Percentiles rank a stretch among this genome's conserved stretches.
Evolutionary conservation across 169 alveolate genomes (phyloP).

Genomic region (Babesia bovis): DNA sequence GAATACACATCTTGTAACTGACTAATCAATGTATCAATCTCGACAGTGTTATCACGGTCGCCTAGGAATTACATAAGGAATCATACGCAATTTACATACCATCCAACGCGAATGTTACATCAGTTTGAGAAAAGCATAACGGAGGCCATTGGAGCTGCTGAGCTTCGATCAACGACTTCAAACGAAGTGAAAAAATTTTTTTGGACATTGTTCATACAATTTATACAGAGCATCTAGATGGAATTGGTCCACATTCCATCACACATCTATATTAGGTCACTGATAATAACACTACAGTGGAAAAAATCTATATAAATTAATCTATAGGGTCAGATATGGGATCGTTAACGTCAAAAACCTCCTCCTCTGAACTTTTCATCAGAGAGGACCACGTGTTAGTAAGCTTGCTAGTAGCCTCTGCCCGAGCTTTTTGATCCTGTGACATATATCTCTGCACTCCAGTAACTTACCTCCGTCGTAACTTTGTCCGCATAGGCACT

Average conservation of each 20-base stretch:
- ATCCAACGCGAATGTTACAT: slow-evolving; percentile 35
- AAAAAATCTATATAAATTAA: not conserved
- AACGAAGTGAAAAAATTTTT: slow-evolving; percentile 28
- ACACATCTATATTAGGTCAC: no score
- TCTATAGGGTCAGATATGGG: slow-evolving; percentile 12
- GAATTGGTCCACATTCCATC: no score
- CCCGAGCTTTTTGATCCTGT: slow-evolving; percentile 28
- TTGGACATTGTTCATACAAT: slow-evolving; percentile 28
- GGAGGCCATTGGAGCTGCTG: slow-evolving; percentile 64
- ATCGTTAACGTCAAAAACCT: not conserved
- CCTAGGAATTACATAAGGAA: not conserved
- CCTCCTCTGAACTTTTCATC: slow-evolving; percentile 9
- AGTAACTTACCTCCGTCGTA: slow-evolving; percentile 36
- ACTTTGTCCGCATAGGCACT: slow-evolving; percentile 27
- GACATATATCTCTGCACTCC: not conserved
- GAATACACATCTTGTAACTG: slow-evolving; percentile 48
- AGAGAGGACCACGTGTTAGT: slow-evolving; percentile 17
- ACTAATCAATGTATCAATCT: slow-evolving; percentile 12
- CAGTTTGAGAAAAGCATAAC: slow-evolving; percentile 28
- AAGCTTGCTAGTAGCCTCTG: slow-evolving; percentile 1
- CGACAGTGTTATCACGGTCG: slow-evolving; percentile 1
- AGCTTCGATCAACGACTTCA: slow-evolving; percentile 28
- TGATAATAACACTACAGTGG: no score
- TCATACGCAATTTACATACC: slow-evolving; percentile 16
- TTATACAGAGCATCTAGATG: no score